Evolutionary conservation across 345 rosid species (phyloP), one percentile per base, ranked within the genome.

Genomic region (Hypericum perforatum): DNA sequence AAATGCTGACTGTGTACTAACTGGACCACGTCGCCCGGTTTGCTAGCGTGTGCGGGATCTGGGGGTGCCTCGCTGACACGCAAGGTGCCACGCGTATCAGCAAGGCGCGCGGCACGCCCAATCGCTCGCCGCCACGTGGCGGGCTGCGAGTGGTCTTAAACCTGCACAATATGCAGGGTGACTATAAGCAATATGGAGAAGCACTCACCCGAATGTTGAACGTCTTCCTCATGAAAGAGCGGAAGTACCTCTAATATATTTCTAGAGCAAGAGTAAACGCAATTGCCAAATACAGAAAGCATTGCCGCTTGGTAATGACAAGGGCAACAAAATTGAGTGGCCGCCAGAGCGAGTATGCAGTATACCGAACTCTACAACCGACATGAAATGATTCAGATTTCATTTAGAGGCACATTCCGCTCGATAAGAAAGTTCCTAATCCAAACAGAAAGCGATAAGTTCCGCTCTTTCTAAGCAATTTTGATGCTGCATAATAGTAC

Each of bases 201-300:
- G 40, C 45, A 65, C 91, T 77, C 58, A 86, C 97, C 81, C 75
- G 76, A 66, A 90, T 80, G 63, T 90, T 90, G 54, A 84, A 90
- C 70, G 80, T 90, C 71, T 63, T 76, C 65, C 76, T 74, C 29
- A 82, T 80, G 58, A 66, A 85, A 5, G 77, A 50, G 16, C 95
- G 91, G 66, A 78, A 84, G 72, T 74, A 82, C 39, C 89, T 91
- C 72, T 76, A 52, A 70, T 84, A 86, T 45, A 76, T 70, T 59
- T 71, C 94, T 22, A 77, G 44, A 16, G 76, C 73, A 49, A 84
- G 11, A n/a, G 65, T 9, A 50, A 84, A 77, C 47, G 76, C 78
- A 45, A 74, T 16, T n/a, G 85, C 82, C 54, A 84, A 67, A 60
- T 86, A 90, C 53, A 90, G 65, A 66, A 82, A 90, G 60, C 70